Base-by-base conservation (phyloP, 2,329 filamentous ascomycete genomes). In the Aureobasidium sp. region DNA sequence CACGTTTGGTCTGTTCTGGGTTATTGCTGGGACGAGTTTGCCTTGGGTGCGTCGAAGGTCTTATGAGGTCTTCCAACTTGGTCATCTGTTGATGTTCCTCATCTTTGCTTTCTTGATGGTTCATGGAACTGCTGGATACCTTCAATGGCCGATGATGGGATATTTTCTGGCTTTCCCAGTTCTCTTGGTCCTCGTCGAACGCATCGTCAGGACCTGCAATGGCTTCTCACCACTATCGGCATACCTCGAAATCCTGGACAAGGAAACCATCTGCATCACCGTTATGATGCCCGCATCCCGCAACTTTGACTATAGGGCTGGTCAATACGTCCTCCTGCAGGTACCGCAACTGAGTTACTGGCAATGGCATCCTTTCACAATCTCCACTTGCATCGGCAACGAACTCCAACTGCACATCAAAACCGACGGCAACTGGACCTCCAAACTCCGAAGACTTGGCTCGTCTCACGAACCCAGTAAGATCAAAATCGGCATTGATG, bases 301-400 rank as follows among this genome's bases (percentile, higher is more conserved):
- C 1, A 65, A 76, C 3, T 79, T 75, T 76, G 70, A 69, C 34
- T 80, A 79, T 60, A 71, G 73, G 50, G 77, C 78, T n/a, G 78
- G 78, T 0, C 77, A 80, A 60, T 80, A 80, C 54, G 71, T 81
- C 12, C 75, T 81, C 40, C 66, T 81, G 0, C 78, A 80, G 57
- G 74, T 81, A 0, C 79, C 78, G 0, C 57, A 67, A 25, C 63
- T 81, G 19, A 79, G 76, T 32, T 65, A 70, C 45, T 81, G 77
- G 54, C 77, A 81, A 58, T 81, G 78, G 78, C 78, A 81, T 53
- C 79, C 78, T 0, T 81, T 81, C 58, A 81, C 79, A 0, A 74
- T 81, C 0, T 80, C 79, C 0, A 74, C 74, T 2, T 81, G 78
- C 57, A 70, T 71, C 12, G 76, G 73, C 0, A 74, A 75, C 22